Conservation (phyloP, 2,329 filamentous ascomycete genomes). For the Mariannaea elegans region DNA sequence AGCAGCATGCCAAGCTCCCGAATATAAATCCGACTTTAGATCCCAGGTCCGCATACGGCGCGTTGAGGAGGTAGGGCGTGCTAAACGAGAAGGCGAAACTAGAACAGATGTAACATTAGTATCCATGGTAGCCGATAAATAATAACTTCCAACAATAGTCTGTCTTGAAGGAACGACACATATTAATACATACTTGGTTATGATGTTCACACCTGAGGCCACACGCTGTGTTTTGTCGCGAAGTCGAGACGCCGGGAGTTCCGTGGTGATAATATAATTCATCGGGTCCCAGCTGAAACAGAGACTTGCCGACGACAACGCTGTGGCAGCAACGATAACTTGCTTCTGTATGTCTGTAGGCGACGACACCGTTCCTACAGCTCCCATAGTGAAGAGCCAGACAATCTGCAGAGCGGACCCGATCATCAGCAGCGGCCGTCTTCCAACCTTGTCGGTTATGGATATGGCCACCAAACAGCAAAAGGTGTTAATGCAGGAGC, state of each 20-base stretch:
- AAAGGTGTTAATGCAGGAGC: slow-evolving; percentile 28
- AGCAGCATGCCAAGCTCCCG: slow-evolving; percentile 14
- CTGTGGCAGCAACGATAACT: slow-evolving; percentile 37
- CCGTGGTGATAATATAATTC: slow-evolving; percentile 30
- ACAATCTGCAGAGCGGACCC: slow-evolving; percentile 30
- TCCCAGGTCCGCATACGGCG: slow-evolving; percentile 28
- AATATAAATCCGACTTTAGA: slow-evolving; percentile 36
- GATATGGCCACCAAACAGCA: slow-evolving; percentile 4
- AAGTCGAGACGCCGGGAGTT: slow-evolving; percentile 25
- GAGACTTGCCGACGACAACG: slow-evolving; percentile 32
- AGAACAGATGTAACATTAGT: neutral
- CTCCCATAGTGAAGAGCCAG: slow-evolving; percentile 2
- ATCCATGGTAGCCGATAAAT: accelerated
- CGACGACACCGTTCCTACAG: slow-evolving; percentile 17
- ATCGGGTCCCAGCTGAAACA: slow-evolving; percentile 24
- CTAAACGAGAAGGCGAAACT: slow-evolving; percentile 35
- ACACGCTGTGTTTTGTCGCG: slow-evolving; percentile 6
- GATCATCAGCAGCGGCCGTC: slow-evolving; percentile 29
- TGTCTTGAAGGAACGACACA: no score
- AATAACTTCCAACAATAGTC: no score
- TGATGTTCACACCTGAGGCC: neutral
- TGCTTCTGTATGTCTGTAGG: slow-evolving; percentile 23
- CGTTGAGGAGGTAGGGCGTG: slow-evolving; percentile 32
- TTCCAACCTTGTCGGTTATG: slow-evolving; percentile 17
- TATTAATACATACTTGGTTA: slow-evolving; percentile 9